phyloP scores from a whole-genome alignment of 805 yeast species.

The Hanseniaspora thailandica region DNA sequence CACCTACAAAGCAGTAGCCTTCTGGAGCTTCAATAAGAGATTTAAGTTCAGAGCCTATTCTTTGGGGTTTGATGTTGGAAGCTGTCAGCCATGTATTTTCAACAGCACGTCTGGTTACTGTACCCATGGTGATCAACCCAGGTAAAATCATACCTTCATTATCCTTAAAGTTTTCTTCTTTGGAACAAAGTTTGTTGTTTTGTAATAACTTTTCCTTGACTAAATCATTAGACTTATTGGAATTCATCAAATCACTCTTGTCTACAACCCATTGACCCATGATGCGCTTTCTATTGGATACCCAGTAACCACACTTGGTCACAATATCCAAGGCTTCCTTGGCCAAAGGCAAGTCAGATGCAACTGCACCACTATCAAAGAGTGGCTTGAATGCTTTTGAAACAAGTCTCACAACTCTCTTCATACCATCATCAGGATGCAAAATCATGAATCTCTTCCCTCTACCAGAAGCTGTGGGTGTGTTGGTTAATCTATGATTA shows the following conservation, averaged over 20 bases:
- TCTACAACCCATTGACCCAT: constrained; percentile 75
- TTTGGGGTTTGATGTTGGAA: constrained; percentile 71
- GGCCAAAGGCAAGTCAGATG: constrained; percentile 63
- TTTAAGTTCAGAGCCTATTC: constrained; percentile 90
- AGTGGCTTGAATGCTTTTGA: constrained; percentile 61
- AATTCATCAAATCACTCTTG: constrained; percentile 26
- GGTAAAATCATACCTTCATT: constrained; percentile 71
- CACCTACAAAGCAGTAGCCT: constrained; percentile 90
- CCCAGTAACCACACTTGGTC: constrained; percentile 82
- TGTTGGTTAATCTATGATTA: constrained; percentile 25
- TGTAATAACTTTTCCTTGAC: constrained; percentile 5
- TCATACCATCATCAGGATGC: constrained; percentile 70
- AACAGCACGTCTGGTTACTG: constrained; percentile 89
- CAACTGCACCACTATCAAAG: constrained; percentile 62
- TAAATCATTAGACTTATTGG: not conserved
- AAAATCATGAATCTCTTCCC: constrained; percentile 55
- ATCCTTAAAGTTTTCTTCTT: constrained; percentile 15
- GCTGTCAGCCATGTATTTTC: constrained; percentile 98
- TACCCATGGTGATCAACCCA: constrained; percentile 81
- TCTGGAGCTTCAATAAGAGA: constrained; percentile 75
- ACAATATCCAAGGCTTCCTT: constrained; percentile 66
- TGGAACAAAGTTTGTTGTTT: constrained; percentile 12
- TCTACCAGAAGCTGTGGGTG: constrained; percentile 10
- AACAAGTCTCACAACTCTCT: constrained; percentile 63
- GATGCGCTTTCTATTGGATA: constrained; percentile 76